Base-by-base conservation (phyloP, 2,329 filamentous ascomycete genomes). In the Fusarium graminum region DNA sequence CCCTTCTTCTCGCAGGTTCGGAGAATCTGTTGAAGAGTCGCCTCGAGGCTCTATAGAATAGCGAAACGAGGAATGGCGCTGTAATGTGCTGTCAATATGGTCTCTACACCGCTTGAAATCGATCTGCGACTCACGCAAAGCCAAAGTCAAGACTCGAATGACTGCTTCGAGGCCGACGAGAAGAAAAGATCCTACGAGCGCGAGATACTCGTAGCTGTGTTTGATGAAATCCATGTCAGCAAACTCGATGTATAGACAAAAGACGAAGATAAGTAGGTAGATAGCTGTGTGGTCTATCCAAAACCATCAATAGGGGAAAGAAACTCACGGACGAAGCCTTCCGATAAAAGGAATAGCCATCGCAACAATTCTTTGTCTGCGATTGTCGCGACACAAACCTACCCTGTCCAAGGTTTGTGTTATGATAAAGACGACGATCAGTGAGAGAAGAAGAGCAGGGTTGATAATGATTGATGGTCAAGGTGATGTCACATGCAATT, bases 71-170 rank as follows among this genome's bases (percentile, higher is more conserved):
- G 16, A 93, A 90, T 25, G 89, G 86, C 26, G 94, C 91, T 93
- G 77, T 67, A 56, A 44, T 32, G 44, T 52, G 36, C 40, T 46
- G 49, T 63, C 17, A 57, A 53, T n/a, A 43, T 40, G 39, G 30
- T 28, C 22, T 51, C 47, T 36, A 53, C 51, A 71, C 63, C 52
- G 57, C 60, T 49, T 43, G 45, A 28, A n/a, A 32, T 19, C 38
- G 34, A 40, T 28, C 36, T 38, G 51, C 43, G 30, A 81, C 90
- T 76, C 81, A 94, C 91, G 95, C 40, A 99, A 86, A 34, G 92
- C 92, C 63, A 97, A 86, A 3, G 95, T 98, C 64, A 97, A 87
- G 59, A 97, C 83, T 72, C 94, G 89, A 72, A 97, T 90, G 62
- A 97, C 74, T 56, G 89, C 89, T 78, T 99, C 95, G 68, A 97